phyloP scores from a whole-genome alignment of 768 basidiomycete species.

The Boletus bicolor region DNA sequence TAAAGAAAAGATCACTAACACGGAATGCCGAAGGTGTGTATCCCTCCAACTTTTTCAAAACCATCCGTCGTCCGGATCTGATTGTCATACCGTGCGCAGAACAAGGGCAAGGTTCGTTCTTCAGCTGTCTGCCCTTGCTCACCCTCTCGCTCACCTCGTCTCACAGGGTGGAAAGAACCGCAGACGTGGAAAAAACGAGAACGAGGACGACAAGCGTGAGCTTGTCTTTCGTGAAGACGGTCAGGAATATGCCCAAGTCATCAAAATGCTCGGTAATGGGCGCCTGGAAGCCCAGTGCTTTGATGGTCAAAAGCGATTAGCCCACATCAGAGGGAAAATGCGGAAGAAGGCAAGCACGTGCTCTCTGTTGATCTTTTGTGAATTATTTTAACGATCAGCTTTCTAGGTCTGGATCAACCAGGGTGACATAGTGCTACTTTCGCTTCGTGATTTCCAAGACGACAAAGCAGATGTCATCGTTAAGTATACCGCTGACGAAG shows the following conservation, averaged over 20 bases:
- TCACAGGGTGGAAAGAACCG: slow-evolving; percentile 96
- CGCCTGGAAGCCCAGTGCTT: slow-evolving; percentile 95
- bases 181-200: slow-evolving; percentile 99
- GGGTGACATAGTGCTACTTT: slow-evolving; percentile 93
- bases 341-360: slow-evolving; percentile 81
- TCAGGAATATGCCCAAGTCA: slow-evolving; percentile 98
- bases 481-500: slow-evolving; percentile 97
- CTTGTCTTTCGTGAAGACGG: slow-evolving; percentile 98
- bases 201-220: slow-evolving; percentile 98
- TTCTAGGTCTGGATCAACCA: slow-evolving; percentile 97
- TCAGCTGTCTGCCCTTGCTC: background rate
- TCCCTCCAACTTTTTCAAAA: background rate
- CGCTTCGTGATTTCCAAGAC: slow-evolving; percentile 97
- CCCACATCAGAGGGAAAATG: slow-evolving; percentile 99
- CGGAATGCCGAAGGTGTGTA: slow-evolving; percentile 27
- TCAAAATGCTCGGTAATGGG: slow-evolving; percentile 98
- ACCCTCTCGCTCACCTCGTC: background rate
- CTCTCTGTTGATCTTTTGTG: background rate
- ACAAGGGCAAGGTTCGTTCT: slow-evolving; percentile 28
- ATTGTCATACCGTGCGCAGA: slow-evolving; percentile 12
- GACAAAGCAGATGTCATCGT: slow-evolving; percentile 99
- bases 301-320: slow-evolving; percentile 96
- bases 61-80: background rate
- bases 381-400: slow-evolving; percentile 2
- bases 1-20: background rate